Evolutionary conservation across 208 protist species (phyloP), one percentile per base, ranked within the genome.

Genomic region (Tritrichomonas musculus): DNA sequence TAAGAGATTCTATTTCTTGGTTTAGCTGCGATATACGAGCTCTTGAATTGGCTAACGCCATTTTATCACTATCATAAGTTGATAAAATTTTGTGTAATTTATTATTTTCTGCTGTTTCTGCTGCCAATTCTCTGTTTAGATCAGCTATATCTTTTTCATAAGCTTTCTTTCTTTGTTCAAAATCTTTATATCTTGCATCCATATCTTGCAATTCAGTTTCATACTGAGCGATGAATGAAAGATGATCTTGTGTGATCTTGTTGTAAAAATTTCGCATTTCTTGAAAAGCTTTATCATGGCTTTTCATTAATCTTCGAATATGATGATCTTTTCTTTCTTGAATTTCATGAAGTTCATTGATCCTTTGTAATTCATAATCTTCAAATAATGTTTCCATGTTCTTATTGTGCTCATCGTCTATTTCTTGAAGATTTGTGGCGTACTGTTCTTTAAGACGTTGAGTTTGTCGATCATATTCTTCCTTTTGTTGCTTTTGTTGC

Each of bases 221-320:
- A 53, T 84, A 84, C n/a, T 84, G 73, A 44, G 82, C n/a, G 11
- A 92, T 92, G 3, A 39, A 66, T 27, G 49, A 33, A 41, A 92
- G 41, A 66, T 92, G 49, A 39, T 92, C 82, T 66, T 92, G 49
- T 5, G 82, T 92, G n/a, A 92, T 92, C 33, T 57, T 66, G 44
- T 94, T 94, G 55, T 94, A 94, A 57, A 94, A 94, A 50, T 53
- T 72, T 27, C 93, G 39, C 94, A 94, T 94, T 47, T 94, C 93
- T 47, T 92, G 92, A 75, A 94, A 94, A 2, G 69, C 72, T 4
- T 92, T 88, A 5, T 94, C 72, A 72, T 94, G 94, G 39, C 94
- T 94, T 44, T 94, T 49, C 50, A 94, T 94, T 22, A 94, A 55
- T 41, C 94, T 27, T 20, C 93, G 92, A 64, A 94, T 94, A n/a